Evolutionary conservation across 2,329 filamentous ascomycete genomes (phyloP).

Genomic region (Cladosporium sp.): DNA sequence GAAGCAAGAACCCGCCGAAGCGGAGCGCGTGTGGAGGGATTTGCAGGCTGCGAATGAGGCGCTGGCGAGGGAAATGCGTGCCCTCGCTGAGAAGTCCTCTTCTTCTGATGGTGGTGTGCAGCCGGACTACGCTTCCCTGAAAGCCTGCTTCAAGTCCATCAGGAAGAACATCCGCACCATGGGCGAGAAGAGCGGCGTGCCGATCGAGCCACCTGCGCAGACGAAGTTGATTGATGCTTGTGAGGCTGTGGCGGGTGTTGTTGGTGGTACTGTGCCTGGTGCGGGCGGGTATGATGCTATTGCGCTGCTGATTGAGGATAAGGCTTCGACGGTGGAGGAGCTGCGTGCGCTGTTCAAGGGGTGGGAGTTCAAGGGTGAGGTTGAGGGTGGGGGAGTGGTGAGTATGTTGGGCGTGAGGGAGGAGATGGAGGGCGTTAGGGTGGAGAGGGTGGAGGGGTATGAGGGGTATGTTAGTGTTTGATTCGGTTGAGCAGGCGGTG

Average conservation of each 20-base stretch:
- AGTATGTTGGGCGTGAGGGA: slow-evolving; percentile 69
- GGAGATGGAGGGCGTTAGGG: slow-evolving; percentile 65
- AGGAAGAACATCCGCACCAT: slow-evolving; percentile 70
- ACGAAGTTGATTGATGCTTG: slow-evolving; percentile 80
- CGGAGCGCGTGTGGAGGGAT: slow-evolving; percentile 70
- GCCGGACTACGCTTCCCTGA: slow-evolving; percentile 55
- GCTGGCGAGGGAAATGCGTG: slow-evolving; percentile 64
- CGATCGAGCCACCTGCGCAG: slow-evolving; percentile 86
- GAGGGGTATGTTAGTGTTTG: slow-evolving; percentile 32
- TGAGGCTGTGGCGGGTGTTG: slow-evolving; percentile 70
- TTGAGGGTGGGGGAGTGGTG: slow-evolving; percentile 54
- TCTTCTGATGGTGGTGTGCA: slow-evolving; percentile 48
- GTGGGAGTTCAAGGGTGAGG: slow-evolving; percentile 58
- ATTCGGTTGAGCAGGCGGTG: too few species aligned
- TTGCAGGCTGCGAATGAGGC: slow-evolving; percentile 74
- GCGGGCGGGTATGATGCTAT: slow-evolving; percentile 93
- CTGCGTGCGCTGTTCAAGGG: slow-evolving; percentile 63
- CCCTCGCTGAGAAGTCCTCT: slow-evolving; percentile 46
- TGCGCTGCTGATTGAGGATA: slow-evolving; percentile 74
- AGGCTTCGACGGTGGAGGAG: slow-evolving; percentile 60
- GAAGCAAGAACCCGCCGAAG: slow-evolving; percentile 61
- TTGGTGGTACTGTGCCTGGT: slow-evolving; percentile 89
- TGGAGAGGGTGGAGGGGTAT: slow-evolving; percentile 44
- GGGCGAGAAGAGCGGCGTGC: slow-evolving; percentile 72
- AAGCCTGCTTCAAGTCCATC: slow-evolving; percentile 52